Evolutionary conservation across 257 asterid species (phyloP), one percentile per base, ranked within the genome.

Genomic region (Prunella vulgaris): DNA sequence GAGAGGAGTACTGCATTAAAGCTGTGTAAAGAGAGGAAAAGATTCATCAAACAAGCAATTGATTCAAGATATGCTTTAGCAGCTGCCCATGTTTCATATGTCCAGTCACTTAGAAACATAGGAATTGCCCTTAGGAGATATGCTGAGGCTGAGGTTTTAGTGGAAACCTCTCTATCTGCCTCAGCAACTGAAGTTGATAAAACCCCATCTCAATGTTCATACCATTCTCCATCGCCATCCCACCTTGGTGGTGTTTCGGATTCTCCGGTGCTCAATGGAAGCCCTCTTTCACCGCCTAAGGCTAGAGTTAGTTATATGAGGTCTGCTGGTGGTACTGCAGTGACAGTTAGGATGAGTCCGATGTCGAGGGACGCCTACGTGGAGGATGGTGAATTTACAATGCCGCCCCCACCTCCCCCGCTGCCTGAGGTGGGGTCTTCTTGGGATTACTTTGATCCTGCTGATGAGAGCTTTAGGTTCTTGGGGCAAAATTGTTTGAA

Each of bases 361-460:
- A 68, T 74, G 15, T 76, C 75, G 2, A 84, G 85, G 48, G 86
- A 83, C 78, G 65, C 76, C 66, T 84, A 78, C 30, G 81, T 86
- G 13, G 96, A 87, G 77, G 96, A 94, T 58, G 82, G 84, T 57
- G 95, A 89, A 24, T 93, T 83, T 66, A 32, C 88, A 15, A 83
- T 83, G 81, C 93, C 86, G 1, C 90, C 86, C 4, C 97, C 97
- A 0, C 93, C 97, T 0, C 98, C 96, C 0, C 94, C 97, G 7
- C 95, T 85, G 32, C 95, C 95, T 5, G 93, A 80, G 42, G 54
- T 76, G 1, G 96, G 88, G 66, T 53, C 86, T 5, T 86, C 96
- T 2, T 94, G 99, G 99, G 99, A 94, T 82, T 94, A 83, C 83
- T 94, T 94, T 68, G 88, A 87, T 42, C 93, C 99, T 9, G 75